Evolutionary conservation across 345 rosid species (phyloP).

Genomic region (Linum usitatissimum): DNA sequence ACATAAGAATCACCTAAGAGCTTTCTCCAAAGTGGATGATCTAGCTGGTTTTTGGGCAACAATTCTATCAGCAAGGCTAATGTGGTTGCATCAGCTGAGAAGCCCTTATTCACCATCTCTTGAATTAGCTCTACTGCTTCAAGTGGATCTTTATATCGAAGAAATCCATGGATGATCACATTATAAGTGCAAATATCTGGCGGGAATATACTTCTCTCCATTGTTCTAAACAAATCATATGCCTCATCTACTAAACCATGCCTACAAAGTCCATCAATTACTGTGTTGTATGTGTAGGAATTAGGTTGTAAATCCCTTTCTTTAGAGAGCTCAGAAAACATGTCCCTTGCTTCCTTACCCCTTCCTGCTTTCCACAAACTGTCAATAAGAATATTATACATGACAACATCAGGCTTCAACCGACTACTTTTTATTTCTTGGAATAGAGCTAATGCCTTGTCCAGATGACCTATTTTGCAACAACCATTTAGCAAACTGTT

Average conservation of each 20-base stretch:
- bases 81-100: background rate
- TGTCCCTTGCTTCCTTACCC: background rate
- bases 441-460: slow-evolving; percentile 1
- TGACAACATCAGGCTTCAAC: background rate
- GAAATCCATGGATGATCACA: background rate
- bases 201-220: background rate
- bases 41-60: background rate
- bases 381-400: background rate
- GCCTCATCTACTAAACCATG: background rate
- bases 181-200: background rate
- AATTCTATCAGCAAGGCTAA: background rate
- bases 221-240: background rate
- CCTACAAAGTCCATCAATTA: background rate
- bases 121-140: background rate
- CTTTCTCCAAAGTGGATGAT: no score
- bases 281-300: background rate
- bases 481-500: background rate
- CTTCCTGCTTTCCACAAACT: background rate
- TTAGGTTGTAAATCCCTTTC: background rate
- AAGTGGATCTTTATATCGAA: background rate
- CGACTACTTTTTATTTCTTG: background rate
- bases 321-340: background rate
- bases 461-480: background rate
- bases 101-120: background rate
- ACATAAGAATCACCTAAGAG: no score